Percentiles rank a stretch among this genome's conserved stretches.
Evolutionary conservation across 106 monocot species (phyloP).

Genomic region (Phalaenopsis equestris): DNA sequence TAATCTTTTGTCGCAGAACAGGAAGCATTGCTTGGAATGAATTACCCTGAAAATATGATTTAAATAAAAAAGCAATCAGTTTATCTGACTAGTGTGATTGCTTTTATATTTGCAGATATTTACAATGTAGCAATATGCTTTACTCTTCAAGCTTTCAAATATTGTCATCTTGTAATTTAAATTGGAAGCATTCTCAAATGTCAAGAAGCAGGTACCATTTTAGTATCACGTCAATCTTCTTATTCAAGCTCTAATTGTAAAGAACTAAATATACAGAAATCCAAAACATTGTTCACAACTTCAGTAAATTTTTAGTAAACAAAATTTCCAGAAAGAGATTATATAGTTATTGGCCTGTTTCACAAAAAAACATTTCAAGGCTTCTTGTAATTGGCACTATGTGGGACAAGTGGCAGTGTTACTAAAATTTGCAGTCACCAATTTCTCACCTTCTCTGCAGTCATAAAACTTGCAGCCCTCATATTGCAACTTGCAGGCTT

Average conservation of each 20-base stretch:
- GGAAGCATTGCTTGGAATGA: conserved; percentile 75
- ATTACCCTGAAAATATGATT: conserved; percentile 29
- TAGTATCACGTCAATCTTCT: background rate
- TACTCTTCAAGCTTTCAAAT: background rate
- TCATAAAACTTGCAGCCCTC: background rate
- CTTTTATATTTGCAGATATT: background rate
- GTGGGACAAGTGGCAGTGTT: too few relatives aligned
- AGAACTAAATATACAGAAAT: background rate
- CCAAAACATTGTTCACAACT: background rate
- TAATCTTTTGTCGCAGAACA: conserved; percentile 58
- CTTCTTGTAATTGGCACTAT: too few relatives aligned
- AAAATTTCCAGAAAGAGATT: background rate
- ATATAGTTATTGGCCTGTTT: too few relatives aligned
- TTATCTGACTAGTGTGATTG: background rate
- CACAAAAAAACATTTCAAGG: too few relatives aligned
- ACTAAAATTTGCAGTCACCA: background rate
- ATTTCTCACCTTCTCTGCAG: background rate
- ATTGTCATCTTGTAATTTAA: background rate
- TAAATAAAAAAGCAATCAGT: background rate
- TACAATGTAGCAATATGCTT: background rate
- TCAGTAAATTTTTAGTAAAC: background rate
- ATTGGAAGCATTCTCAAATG: background rate
- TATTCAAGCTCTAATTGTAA: background rate
- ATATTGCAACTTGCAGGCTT: background rate
- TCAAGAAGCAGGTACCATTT: background rate